These are phyloP conservation scores for Mucor indicus DNA, from an alignment of 371 early-diverging fungal genomes.

Conservation along the genomic window DNA sequence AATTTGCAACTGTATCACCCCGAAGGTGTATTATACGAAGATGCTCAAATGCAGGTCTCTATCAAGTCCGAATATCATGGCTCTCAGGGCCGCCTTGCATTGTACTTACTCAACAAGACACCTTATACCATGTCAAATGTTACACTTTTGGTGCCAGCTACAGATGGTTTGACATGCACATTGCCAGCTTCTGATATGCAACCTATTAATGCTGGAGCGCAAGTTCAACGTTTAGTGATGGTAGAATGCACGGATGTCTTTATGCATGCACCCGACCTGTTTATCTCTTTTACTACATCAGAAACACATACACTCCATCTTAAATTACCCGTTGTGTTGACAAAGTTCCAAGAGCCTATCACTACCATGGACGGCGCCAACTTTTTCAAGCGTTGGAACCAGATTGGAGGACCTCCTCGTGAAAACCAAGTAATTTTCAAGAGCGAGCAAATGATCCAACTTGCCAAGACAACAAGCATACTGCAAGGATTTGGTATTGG, in stretches of 20 bases:
- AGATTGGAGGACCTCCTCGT: slow-evolving; percentile 84
- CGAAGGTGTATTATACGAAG: slow-evolving; percentile 91
- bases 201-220: slow-evolving; percentile 47
- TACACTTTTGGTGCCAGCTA: slow-evolving; percentile 16
- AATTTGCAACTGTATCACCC: slow-evolving; percentile 57
- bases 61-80: slow-evolving; percentile 87
- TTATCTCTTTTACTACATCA: slow-evolving; percentile 60
- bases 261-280: slow-evolving; percentile 57
- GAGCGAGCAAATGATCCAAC: slow-evolving; percentile 55
- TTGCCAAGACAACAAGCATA: slow-evolving; percentile 42
- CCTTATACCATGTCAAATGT: slow-evolving; percentile 19
- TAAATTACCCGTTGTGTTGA: slow-evolving; percentile 74
- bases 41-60: slow-evolving; percentile 80
- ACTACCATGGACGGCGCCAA: slow-evolving; percentile 68
- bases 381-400: slow-evolving; percentile 94
- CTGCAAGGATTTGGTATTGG: slow-evolving; percentile 70
- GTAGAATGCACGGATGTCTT: slow-evolving; percentile 66
- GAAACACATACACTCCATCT: slow-evolving; percentile 49
- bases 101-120: slow-evolving; percentile 89
- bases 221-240: slow-evolving; percentile 75
- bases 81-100: slow-evolving; percentile 79
- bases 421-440: slow-evolving; percentile 75
- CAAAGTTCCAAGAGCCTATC: slow-evolving; percentile 89
- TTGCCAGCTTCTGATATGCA: background rate
- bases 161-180: slow-evolving; percentile 11